These are phyloP conservation scores for Cladorrhinum sp. DNA, from an alignment of 2,329 filamentous ascomycete species.

Conservation along the genomic window DNA sequence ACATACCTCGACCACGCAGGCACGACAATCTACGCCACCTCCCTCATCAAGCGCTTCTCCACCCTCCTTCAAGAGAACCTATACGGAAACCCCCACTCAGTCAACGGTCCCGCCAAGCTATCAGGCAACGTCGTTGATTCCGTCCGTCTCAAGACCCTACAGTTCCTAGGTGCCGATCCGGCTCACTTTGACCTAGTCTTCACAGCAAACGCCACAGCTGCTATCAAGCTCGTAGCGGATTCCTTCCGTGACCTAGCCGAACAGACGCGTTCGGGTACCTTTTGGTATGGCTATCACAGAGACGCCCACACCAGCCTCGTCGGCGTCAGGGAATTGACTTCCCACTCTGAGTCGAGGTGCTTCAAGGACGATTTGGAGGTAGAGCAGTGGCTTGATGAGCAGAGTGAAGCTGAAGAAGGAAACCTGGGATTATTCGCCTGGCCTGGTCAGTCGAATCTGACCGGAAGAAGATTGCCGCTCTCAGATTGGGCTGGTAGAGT, in stretches of 20 bases:
- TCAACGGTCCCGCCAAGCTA: slow-evolving; percentile 56
- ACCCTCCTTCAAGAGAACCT: slow-evolving; percentile 53
- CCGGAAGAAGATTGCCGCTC: slow-evolving; percentile 59
- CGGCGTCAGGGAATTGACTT: slow-evolving; percentile 65
- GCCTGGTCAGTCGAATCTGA: slow-evolving; percentile 69
- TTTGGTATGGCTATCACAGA: slow-evolving; percentile 60
- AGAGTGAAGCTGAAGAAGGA: background rate
- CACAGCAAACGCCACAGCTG: slow-evolving; percentile 59
- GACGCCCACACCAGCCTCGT: slow-evolving; percentile 64
- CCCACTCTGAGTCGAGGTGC: slow-evolving; percentile 52
- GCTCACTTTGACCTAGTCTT: slow-evolving; percentile 61
- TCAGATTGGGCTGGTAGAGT: slow-evolving; percentile 46
- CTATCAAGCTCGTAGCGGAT: slow-evolving; percentile 60
- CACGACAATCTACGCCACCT: slow-evolving; percentile 56
- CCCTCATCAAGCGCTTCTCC: slow-evolving; percentile 55
- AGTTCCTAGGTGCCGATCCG: slow-evolving; percentile 58
- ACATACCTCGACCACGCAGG: slow-evolving; percentile 59
- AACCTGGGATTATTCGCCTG: slow-evolving; percentile 56
- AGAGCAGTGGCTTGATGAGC: slow-evolving; percentile 40
- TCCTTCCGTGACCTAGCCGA: slow-evolving; percentile 53
- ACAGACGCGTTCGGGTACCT: slow-evolving; percentile 43
- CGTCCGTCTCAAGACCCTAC: slow-evolving; percentile 51
- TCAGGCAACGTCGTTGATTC: slow-evolving; percentile 57
- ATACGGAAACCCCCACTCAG: slow-evolving; percentile 68
- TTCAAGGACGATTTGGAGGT: slow-evolving; percentile 57